Conservation (phyloP, 2,329 filamentous ascomycete species). For the Apiospora arundinis region DNA sequence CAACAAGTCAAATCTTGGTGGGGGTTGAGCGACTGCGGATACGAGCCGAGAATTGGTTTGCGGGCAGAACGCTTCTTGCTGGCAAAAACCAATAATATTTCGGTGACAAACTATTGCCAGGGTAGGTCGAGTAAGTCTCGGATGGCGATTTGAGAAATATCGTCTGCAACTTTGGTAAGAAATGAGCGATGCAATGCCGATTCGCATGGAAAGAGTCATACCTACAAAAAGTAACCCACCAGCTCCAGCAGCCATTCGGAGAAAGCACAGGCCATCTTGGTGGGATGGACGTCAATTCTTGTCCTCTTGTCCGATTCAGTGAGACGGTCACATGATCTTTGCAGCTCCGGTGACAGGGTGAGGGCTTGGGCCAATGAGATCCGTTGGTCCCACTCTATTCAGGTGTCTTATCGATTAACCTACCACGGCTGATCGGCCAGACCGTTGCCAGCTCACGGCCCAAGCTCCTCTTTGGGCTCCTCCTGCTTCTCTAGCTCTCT, state of each 20-base stretch:
- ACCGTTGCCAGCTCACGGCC: constrained; percentile 6
- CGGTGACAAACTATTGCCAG: neutral
- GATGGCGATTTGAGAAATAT: neutral
- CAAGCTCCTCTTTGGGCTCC: neutral
- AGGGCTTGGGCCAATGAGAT: neutral
- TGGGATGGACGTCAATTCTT: neutral
- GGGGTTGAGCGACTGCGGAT: neutral
- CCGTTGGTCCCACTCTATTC: neutral
- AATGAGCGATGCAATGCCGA: neutral
- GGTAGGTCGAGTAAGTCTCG: neutral
- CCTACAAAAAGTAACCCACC: constrained; percentile 10
- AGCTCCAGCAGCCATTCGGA: neutral
- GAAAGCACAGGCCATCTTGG: neutral
- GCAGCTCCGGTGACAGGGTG: too few species aligned
- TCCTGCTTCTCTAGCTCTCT: too few species aligned
- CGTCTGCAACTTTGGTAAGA: neutral
- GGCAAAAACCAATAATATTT: neutral
- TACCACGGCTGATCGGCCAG: neutral
- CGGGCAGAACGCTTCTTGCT: neutral
- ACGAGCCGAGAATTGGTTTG: neutral
- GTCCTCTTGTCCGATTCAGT: neutral
- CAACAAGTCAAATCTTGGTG: neutral
- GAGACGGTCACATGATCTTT: neutral
- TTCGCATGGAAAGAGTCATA: neutral
- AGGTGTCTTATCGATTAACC: neutral